Conservation (phyloP, 805 yeast genomes). For the Saturnispora serradocipensis region DNA sequence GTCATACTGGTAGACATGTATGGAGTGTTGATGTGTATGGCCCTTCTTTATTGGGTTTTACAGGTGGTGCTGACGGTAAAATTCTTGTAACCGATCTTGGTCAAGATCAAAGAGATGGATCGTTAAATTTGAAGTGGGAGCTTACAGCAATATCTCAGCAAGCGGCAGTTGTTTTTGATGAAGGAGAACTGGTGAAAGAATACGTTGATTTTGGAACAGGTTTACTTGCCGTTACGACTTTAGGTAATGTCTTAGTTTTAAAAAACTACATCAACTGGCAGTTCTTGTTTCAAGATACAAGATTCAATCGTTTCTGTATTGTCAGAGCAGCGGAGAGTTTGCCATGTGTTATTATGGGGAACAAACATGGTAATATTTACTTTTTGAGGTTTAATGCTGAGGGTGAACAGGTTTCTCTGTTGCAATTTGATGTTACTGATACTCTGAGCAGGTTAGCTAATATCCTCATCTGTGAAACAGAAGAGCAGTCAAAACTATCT, state of each 20-base stretch:
- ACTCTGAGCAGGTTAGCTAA: slow-evolving; percentile 39
- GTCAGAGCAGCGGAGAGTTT: slow-evolving; percentile 18
- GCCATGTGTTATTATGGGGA: slow-evolving; percentile 21
- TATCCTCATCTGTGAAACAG: slow-evolving; percentile 28
- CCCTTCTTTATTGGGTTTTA: slow-evolving; percentile 43
- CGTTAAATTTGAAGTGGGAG: slow-evolving; percentile 22
- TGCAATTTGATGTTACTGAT: slow-evolving; percentile 21
- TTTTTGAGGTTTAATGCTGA: slow-evolving; percentile 32
- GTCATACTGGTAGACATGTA: slow-evolving; percentile 76
- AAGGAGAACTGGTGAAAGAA: slow-evolving; percentile 54
- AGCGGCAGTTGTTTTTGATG: slow-evolving; percentile 23
- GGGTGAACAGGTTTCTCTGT: slow-evolving; percentile 25
- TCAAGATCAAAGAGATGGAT: slow-evolving; percentile 25
- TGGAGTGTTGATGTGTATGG: slow-evolving; percentile 68
- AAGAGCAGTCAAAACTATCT: slow-evolving; percentile 22
- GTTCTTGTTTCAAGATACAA: slow-evolving; percentile 19
- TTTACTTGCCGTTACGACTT: slow-evolving; percentile 47
- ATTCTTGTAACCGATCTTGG: slow-evolving; percentile 52
- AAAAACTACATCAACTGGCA: slow-evolving; percentile 24
- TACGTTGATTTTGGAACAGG: slow-evolving; percentile 41
- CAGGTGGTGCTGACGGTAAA: slow-evolving; percentile 94
- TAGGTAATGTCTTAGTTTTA: slow-evolving; percentile 41
- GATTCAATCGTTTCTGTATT: slow-evolving; percentile 22
- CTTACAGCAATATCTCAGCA: slow-evolving; percentile 27
- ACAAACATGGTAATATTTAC: slow-evolving; percentile 35